Percentiles rank a stretch among this genome's conserved stretches.
Conservation (phyloP, 106 monocot genomes). For the Alisma plantagoaquatica region DNA sequence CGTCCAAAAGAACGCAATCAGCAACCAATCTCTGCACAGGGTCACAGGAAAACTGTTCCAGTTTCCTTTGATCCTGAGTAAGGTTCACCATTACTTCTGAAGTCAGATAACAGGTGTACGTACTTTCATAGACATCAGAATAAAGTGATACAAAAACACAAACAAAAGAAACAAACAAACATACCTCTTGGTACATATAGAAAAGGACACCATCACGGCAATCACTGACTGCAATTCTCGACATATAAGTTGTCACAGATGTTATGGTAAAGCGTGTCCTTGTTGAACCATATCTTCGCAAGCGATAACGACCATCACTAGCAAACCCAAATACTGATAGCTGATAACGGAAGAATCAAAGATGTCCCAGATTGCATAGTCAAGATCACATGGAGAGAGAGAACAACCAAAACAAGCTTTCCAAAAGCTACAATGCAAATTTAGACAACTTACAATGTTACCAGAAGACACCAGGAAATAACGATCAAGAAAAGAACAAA, state of each 20-base stretch:
- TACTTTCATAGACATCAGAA: too few species aligned
- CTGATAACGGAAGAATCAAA: constrained; percentile 35
- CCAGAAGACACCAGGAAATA: constrained; percentile 88
- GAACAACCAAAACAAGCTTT: not conserved
- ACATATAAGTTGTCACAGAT: constrained; percentile 44
- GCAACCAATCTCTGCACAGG: constrained; percentile 74
- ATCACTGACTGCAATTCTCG: constrained; percentile 91
- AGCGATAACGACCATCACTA: constrained; percentile 51
- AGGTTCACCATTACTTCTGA: too few species aligned
- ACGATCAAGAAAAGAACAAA: constrained; percentile 61
- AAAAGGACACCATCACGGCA: constrained; percentile 97
- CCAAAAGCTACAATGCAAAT: not conserved
- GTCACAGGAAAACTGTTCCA: constrained; percentile 74
- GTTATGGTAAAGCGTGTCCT: constrained; percentile 92
- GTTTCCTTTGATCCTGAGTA: constrained; percentile 52
- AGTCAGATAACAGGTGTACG: too few species aligned
- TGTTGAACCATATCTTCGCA: constrained; percentile 42
- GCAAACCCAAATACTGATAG: constrained; percentile 65
- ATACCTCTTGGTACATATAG: constrained; percentile 78
- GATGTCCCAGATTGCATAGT: not conserved
- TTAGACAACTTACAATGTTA: constrained; percentile 53
- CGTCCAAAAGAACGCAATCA: constrained; percentile 75
- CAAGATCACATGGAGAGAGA: not conserved
- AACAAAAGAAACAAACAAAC: not conserved
- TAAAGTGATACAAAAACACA: constrained; percentile 3